These are phyloP conservation scores for Phytophthora melonis DNA, from an alignment of 352 stramenopile species.

Conservation along the genomic window DNA sequence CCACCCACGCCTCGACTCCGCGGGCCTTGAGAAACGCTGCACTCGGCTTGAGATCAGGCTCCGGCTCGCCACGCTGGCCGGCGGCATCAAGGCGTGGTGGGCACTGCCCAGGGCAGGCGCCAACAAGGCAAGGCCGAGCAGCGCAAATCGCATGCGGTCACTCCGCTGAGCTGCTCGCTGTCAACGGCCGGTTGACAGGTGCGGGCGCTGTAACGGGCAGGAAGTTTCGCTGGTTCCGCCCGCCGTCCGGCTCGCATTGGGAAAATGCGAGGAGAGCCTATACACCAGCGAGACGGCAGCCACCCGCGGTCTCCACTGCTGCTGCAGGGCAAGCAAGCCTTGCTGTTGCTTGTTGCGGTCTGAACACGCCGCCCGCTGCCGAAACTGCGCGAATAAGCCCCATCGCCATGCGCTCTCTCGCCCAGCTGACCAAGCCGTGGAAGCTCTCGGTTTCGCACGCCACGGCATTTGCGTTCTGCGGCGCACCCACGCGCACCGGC, in stretches of 20 bases:
- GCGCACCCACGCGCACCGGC: slow-evolving; percentile 30
- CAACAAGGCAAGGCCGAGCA: neutral
- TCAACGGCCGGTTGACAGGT: slow-evolving; percentile 9
- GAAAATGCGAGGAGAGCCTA: neutral
- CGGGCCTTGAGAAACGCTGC: slow-evolving; percentile 26
- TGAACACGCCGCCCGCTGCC: neutral
- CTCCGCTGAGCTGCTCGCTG: neutral
- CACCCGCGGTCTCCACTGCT: neutral
- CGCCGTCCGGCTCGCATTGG: neutral
- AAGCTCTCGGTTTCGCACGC: slow-evolving; percentile 45
- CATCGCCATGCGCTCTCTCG: slow-evolving; percentile 8
- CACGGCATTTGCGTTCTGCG: slow-evolving; percentile 25
- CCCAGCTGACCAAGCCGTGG: slow-evolving; percentile 23
- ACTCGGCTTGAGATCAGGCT: slow-evolving; percentile 2
- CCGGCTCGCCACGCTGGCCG: slow-evolving; percentile 8
- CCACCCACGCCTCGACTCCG: slow-evolving; percentile 2
- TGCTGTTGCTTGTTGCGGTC: neutral
- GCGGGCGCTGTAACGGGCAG: slow-evolving; percentile 4
- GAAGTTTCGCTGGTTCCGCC: neutral
- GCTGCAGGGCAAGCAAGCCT: neutral
- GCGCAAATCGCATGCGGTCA: slow-evolving; percentile 16
- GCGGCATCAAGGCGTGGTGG: neutral
- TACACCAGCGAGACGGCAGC: neutral
- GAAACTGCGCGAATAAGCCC: slow-evolving; percentile 14
- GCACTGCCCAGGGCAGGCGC: no score